Evolutionary conservation across 257 asterid genomes (phyloP).

Genomic region (Nicotiana benthamiana): DNA sequence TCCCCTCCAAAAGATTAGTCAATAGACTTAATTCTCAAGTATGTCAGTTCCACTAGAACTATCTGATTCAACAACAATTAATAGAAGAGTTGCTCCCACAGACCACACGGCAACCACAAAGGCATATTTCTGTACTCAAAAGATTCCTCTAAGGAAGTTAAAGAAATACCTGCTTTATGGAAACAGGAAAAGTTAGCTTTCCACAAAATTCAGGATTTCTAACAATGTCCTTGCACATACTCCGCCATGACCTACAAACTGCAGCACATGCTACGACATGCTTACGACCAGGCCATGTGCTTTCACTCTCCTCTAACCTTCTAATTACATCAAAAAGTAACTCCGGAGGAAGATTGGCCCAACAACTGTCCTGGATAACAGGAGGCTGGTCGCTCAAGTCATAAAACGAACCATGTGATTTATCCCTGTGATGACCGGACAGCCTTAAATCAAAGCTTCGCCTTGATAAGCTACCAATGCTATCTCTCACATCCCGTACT

Average conservation of each 20-base stretch:
- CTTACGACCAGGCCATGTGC: slow-evolving; percentile 85
- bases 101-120: neutral
- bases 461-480: slow-evolving; percentile 85
- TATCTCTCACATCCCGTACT: slow-evolving; percentile 78
- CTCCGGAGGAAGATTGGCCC: slow-evolving; percentile 97
- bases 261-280: slow-evolving; percentile 85
- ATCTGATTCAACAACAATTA: neutral
- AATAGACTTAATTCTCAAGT: neutral
- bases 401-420: slow-evolving; percentile 61
- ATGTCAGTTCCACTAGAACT: neutral
- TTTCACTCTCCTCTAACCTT: slow-evolving; percentile 90
- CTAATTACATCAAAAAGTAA: slow-evolving; percentile 72
- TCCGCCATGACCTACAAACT: slow-evolving; percentile 92
- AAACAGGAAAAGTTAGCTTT: slow-evolving; percentile 85
- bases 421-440: slow-evolving; percentile 62
- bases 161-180: slow-evolving; percentile 70
- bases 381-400: slow-evolving; percentile 54
- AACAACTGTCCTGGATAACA: slow-evolving; percentile 57
- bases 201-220: slow-evolving; percentile 69
- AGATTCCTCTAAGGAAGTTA: neutral
- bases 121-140: neutral
- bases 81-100: neutral
- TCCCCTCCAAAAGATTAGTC: neutral
- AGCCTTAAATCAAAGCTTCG: slow-evolving; percentile 70
- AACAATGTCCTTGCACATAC: slow-evolving; percentile 79